phyloP scores from a whole-genome alignment of 192 early-diverging fungal species.

The Jimgerdemannia lactiflua region DNA sequence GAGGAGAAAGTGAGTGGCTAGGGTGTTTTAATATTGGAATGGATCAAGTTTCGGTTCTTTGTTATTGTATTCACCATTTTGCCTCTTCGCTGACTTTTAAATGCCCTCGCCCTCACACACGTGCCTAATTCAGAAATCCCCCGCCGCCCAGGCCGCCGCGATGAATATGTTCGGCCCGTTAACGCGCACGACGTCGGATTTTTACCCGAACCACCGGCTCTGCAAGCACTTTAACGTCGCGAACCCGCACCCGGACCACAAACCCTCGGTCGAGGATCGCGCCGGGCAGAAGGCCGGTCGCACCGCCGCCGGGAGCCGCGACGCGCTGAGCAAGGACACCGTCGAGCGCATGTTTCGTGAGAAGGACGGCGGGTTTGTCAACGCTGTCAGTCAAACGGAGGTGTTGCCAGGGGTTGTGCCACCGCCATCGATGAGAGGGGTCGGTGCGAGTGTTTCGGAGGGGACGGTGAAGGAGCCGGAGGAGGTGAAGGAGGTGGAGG shows the following conservation, averaged over 20 bases:
- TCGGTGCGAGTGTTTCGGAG: not conserved
- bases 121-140: slow-evolving; percentile 14
- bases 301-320: slow-evolving; percentile 31
- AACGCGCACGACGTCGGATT: slow-evolving; percentile 53
- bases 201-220: slow-evolving; percentile 63
- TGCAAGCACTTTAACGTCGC: slow-evolving; percentile 79
- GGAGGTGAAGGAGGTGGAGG: slow-evolving; percentile 5
- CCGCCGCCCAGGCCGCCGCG: slow-evolving; percentile 48
- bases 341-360: slow-evolving; percentile 39
- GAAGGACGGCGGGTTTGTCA: slow-evolving; percentile 6
- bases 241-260: slow-evolving; percentile 67
- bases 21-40: too few species aligned
- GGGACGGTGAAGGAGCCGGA: not conserved
- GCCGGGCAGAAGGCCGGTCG: slow-evolving; percentile 19
- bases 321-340: slow-evolving; percentile 39
- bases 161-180: slow-evolving; percentile 69
- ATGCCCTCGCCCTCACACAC: not conserved
- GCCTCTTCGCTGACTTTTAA: not conserved
- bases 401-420: slow-evolving; percentile 2
- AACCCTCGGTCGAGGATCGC: slow-evolving; percentile 10
- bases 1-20: not conserved
- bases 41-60: not conserved
- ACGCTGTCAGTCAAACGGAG: not conserved
- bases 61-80: not conserved
- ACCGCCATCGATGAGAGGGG: slow-evolving; percentile 14